These are phyloP conservation scores for Trichophyton verrucosum DNA, from an alignment of 2,329 filamentous ascomycete genomes.

Conservation along the genomic window DNA sequence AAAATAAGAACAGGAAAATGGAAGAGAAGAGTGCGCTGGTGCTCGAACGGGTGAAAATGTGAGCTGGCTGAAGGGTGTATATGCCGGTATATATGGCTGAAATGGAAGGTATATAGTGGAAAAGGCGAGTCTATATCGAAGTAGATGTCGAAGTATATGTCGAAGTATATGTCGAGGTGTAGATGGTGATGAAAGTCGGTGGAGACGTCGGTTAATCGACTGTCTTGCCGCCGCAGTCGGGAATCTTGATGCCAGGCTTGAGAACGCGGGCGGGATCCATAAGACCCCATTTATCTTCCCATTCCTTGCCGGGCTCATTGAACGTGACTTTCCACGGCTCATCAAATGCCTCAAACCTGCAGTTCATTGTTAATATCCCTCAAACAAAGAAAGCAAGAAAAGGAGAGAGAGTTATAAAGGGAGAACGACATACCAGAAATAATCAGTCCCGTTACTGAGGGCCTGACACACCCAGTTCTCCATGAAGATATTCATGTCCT, in stretches of 20 bases:
- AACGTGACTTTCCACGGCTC: conserved; percentile 85
- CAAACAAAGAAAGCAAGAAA: background rate
- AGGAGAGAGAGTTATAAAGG: background rate
- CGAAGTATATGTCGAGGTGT: no score
- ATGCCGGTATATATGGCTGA: no score
- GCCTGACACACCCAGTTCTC: conserved; percentile 71
- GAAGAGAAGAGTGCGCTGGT: no score
- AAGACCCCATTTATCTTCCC: conserved; percentile 94
- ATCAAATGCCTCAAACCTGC: conserved; percentile 81
- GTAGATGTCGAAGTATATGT: no score
- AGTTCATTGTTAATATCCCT: background rate
- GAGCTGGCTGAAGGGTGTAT: no score
- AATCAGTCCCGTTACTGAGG: conserved; percentile 70
- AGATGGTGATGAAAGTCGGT: no score
- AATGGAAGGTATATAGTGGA: no score
- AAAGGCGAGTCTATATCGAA: no score
- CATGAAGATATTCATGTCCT: conserved; percentile 78
- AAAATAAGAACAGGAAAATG: background rate
- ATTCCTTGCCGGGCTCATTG: conserved; percentile 56
- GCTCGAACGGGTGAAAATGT: no score
- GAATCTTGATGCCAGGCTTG: conserved; percentile 73
- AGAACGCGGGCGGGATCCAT: conserved; percentile 75
- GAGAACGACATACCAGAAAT: conserved; percentile 58
- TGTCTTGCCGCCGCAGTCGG: conserved; percentile 69
- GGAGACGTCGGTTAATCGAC: conserved; percentile 22